Base-by-base conservation (phyloP, 805 yeast species). In the Peterozyma xylosa region DNA sequence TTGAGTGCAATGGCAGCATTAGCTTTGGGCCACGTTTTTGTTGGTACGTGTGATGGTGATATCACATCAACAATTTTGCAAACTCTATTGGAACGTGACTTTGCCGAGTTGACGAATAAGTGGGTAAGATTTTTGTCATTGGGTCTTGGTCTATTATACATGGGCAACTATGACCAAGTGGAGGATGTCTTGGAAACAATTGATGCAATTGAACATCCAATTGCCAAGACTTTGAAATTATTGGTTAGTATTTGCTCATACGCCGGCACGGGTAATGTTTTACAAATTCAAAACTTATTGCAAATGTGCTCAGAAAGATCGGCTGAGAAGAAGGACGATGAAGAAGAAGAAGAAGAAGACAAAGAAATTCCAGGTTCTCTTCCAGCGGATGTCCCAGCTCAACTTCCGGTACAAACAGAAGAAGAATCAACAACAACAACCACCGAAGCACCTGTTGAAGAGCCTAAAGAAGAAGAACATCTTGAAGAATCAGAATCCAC, bases 191-290 rank as follows among this genome's bases (percentile, higher is more conserved):
- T 91, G 49, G 98, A 91, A 60, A 87, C 97, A 0, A 81, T 93
- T 49, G 86, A 83, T 60, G 98, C 98, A 13, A 85, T 93, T 56
- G 96, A 89, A 53, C 97, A 91, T 59, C 97, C 97, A 35, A 82
- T 93, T 57, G 81, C 93, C 27, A 82, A 86, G 53, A 85, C 95
- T 38, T 78, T 90, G 58, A 93, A 87, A 63, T 93, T 89, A 13
- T 72, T 93, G 57, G 89, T 95, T 32, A 88, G 84, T 49, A 84
- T 90, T 42, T 86, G 97, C 68, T 95, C 98, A 3, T 90, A 85
- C 67, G 95, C 96, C 10, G 99, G 98, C 50, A 88, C 98, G 35
- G 99, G 99, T 53, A 93, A 93, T 60, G 99, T 93, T 30, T 74
- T 93, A 49, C 93, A 90, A 68, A 86, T 93, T 49, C 99, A 93